Evolutionary conservation across 2,329 filamentous ascomycete species (phyloP), one percentile per base, ranked within the genome.

Genomic region (Didymella keratinophila): DNA sequence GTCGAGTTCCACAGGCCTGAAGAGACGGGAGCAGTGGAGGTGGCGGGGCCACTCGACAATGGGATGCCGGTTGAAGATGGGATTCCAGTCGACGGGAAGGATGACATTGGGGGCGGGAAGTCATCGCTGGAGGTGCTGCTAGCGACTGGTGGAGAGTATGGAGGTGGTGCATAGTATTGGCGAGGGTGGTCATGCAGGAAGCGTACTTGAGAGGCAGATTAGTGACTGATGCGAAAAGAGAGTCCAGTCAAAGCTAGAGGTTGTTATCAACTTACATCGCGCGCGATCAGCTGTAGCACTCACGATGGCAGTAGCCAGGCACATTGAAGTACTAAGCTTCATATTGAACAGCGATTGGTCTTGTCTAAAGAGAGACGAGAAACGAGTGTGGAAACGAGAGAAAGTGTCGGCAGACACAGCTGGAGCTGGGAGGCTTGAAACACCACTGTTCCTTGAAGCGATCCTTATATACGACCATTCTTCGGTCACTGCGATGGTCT

Each of bases 141-240:
- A 8, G 59, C 52, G 16, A 58, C 45, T 4, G 63, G 56, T 9
- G 44, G 37, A 46, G 50, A 66, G 52, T 64, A 56, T 32, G 61
- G 47, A 16, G 66, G 64, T 9, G 63, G 58, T 12, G 57, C 42
- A 43, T 71, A 68, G 43, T 67, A 58, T 27, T 60, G 57, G 14
- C 68, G 64, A 18, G 64, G 64, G n/a, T 59, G 58, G 36, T 65
- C 60, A 47, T 61, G 63, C 16, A 53, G 58, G n/a, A 67, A 47
- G 43, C 49, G 64, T 1, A 63, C 68, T 69, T 28, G 27, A 30
- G 8, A 25, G 16, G 1, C 18, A 7, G 16, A 14, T 58, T 18
- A 52, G 55, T 39, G n/a, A 23, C 5, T 45, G 11, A n/a, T 43
- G 21, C 41, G 14, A 44, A 18, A 45, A 20, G 28, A 34, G 12